Evolutionary conservation across 176 grass and related monocot species (phyloP).

Genomic region (Triticum monococcum): DNA sequence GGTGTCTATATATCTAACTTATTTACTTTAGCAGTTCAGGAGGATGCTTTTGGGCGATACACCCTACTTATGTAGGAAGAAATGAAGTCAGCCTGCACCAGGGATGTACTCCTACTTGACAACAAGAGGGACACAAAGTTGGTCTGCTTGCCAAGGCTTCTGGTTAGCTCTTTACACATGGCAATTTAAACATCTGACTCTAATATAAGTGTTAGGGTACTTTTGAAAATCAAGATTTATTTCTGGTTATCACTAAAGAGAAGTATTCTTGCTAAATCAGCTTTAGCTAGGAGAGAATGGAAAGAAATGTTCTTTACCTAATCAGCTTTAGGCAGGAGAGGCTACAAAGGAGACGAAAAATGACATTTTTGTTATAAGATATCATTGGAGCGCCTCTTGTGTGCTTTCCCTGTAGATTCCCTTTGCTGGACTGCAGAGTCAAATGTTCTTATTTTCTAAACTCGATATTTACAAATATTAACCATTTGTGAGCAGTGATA

Average conservation of each 20-base stretch:
- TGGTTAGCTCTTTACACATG: too few species aligned
- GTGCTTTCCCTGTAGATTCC: not conserved
- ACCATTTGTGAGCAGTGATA: not conserved
- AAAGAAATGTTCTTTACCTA: too few species aligned
- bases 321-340: not conserved
- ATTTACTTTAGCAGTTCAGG: not conserved
- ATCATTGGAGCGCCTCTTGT: not conserved
- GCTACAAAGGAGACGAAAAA: not conserved
- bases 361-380: not conserved
- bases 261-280: too few species aligned
- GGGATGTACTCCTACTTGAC: not conserved
- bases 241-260: too few species aligned
- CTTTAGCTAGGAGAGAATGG: too few species aligned
- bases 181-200: too few species aligned
- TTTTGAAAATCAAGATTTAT: too few species aligned
- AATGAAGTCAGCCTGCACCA: not conserved
- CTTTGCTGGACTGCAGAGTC: not conserved
- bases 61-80: not conserved
- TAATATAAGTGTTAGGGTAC: too few species aligned
- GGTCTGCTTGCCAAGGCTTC: too few species aligned
- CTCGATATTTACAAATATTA: not conserved
- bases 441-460: not conserved
- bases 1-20: not conserved
- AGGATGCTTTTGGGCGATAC: not conserved
- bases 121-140: too few species aligned